A percentile compares a stretch with the other conserved stretches of the same genome.
These are phyloP conservation scores for Annulohypoxylon moriforme DNA, from an alignment of 495 filamentous ascomycete species.

Conservation along the genomic window DNA sequence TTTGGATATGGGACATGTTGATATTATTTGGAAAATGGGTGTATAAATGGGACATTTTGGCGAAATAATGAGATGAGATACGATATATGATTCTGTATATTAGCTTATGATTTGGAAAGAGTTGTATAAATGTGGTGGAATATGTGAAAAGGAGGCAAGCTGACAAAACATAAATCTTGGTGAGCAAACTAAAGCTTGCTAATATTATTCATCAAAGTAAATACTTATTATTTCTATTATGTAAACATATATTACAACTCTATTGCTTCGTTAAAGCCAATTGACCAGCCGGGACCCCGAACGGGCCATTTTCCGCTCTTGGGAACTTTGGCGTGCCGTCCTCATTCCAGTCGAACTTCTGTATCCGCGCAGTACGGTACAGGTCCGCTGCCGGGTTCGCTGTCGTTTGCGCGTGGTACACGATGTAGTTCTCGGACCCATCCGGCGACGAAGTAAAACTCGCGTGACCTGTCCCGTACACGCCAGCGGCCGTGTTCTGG, in stretches of 20 bases:
- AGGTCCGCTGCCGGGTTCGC: conserved; percentile 42
- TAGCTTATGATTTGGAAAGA: neutral
- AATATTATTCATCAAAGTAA: neutral
- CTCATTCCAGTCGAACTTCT: conserved; percentile 47
- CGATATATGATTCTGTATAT: neutral
- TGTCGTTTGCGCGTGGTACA: conserved; percentile 59
- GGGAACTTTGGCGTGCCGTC: conserved; percentile 48
- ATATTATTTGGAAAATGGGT: neutral
- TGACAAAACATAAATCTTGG: neutral
- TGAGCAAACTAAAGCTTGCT: neutral
- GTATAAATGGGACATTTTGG: neutral
- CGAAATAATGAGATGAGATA: neutral
- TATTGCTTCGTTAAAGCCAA: conserved; percentile 28
- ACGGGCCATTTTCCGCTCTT: conserved; percentile 47
- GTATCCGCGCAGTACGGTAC: conserved; percentile 44
- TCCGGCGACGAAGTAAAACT: conserved; percentile 60
- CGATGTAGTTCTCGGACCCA: conserved; percentile 59
- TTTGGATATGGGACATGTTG: neutral
- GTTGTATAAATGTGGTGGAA: neutral
- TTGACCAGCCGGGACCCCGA: conserved; percentile 44
- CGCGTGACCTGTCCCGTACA: conserved; percentile 64
- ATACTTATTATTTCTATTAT: conserved; percentile 22
- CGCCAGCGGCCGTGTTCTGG: conserved; percentile 55
- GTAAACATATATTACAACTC: conserved; percentile 2
- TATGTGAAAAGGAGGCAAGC: neutral